Evolutionary conservation across 23 red algal species (phyloP).

Genomic region (Gracilariopsis chorda): DNA sequence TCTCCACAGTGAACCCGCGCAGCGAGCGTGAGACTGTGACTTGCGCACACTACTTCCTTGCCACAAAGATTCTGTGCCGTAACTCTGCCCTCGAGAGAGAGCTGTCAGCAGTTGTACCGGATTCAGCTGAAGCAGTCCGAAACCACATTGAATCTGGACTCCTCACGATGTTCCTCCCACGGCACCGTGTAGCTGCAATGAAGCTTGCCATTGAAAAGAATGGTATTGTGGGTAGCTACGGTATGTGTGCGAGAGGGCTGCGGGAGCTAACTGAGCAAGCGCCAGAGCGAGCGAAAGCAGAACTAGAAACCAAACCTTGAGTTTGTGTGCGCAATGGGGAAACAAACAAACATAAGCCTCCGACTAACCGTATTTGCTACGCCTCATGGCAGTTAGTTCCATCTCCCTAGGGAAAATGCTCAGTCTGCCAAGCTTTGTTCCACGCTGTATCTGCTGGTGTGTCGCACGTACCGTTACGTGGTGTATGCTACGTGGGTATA

Average conservation of each 20-base stretch:
- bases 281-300: slow-evolving; percentile 11
- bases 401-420: slow-evolving; percentile 27
- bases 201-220: slow-evolving; percentile 67
- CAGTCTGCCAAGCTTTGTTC: slow-evolving; percentile 43
- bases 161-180: slow-evolving; percentile 63
- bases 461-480: slow-evolving; percentile 30
- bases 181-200: slow-evolving; percentile 47
- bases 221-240: slow-evolving; percentile 47
- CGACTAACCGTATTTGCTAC: slow-evolving; percentile 59
- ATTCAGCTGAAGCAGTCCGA: slow-evolving; percentile 8
- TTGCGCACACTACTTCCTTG: slow-evolving; percentile 53
- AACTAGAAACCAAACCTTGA: background rate
- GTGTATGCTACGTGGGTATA: slow-evolving; percentile 36
- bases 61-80: slow-evolving; percentile 46
- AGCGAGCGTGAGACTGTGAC: slow-evolving; percentile 53
- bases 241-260: slow-evolving; percentile 65
- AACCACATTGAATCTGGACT: slow-evolving; percentile 34
- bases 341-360: slow-evolving; percentile 55
- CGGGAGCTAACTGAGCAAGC: slow-evolving; percentile 40
- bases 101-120: background rate
- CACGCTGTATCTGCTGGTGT: slow-evolving; percentile 43
- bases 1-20: slow-evolving; percentile 16
- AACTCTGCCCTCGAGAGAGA: slow-evolving; percentile 28
- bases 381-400: slow-evolving; percentile 13
- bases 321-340: slow-evolving; percentile 40